These are phyloP conservation scores for Achaetomium macrosporum DNA, from an alignment of 2,329 filamentous ascomycete genomes.

Conservation along the genomic window DNA sequence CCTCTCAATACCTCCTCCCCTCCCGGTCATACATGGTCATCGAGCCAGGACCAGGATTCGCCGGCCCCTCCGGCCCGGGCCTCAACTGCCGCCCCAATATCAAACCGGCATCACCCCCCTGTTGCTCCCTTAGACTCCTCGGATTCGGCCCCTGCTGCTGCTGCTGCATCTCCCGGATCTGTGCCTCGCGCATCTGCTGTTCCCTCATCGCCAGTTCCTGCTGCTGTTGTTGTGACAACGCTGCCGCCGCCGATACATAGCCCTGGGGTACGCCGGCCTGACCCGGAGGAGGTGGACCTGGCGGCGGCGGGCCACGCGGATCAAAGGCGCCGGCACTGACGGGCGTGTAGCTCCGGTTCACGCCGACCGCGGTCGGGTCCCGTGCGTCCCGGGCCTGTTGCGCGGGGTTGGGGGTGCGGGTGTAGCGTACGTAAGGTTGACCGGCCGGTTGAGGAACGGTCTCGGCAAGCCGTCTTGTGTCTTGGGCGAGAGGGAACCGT, in stretches of 20 bases:
- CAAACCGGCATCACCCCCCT: neutral
- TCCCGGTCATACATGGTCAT: neutral
- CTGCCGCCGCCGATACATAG: neutral
- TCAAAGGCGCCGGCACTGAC: slow-evolving; percentile 25
- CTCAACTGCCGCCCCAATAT: slow-evolving; percentile 8
- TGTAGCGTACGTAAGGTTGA: slow-evolving; percentile 20
- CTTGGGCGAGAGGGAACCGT: slow-evolving; percentile 23
- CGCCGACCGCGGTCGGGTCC: neutral
- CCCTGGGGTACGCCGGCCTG: neutral
- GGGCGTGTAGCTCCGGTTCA: slow-evolving; percentile 24
- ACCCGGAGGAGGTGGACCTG: slow-evolving; percentile 1
- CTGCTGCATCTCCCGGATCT: slow-evolving; percentile 5
- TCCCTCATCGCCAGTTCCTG: slow-evolving; percentile 3
- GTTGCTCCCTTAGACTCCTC: slow-evolving; percentile 2
- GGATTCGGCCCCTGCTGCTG: neutral
- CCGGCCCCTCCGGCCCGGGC: slow-evolving; percentile 1
- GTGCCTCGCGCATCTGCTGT: slow-evolving; percentile 11
- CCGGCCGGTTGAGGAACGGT: neutral
- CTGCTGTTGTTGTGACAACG: neutral
- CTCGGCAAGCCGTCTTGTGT: slow-evolving; percentile 2
- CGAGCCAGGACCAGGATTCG: neutral
- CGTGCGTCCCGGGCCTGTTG: neutral
- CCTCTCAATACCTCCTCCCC: neutral
- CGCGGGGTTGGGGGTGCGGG: slow-evolving; percentile 20
- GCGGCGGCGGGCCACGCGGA: slow-evolving; percentile 9